phyloP scores from a whole-genome alignment of 352 stramenopile genomes.

The Pythium rishiriense region DNA sequence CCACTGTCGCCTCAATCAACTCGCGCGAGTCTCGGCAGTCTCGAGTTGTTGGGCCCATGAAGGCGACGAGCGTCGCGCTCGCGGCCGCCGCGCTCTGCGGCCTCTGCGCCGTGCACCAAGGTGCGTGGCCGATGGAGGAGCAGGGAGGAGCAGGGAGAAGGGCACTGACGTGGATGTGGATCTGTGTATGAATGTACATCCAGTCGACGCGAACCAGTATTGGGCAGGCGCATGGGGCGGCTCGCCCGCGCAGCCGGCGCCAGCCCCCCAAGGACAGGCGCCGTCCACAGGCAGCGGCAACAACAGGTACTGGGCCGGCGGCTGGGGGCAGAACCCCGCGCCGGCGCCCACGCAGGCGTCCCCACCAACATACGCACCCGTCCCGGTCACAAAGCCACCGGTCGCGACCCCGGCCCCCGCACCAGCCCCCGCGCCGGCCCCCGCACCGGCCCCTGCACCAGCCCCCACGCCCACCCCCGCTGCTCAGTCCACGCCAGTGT shows the following conservation, averaged over 20 bases:
- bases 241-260: not conserved
- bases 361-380: not conserved
- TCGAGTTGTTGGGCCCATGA: not conserved
- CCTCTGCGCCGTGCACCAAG: not conserved
- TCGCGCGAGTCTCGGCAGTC: not conserved
- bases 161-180: not conserved
- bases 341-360: not conserved
- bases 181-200: not conserved
- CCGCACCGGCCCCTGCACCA: not conserved
- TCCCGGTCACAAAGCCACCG: not conserved
- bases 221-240: constrained; percentile 10
- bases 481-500: no score
- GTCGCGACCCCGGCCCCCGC: no score
- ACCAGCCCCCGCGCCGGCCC: not conserved
- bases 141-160: no score
- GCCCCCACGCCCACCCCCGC: no score
- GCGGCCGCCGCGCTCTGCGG: not conserved
- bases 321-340: constrained; percentile 5
- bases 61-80: not conserved
- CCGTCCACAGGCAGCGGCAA: not conserved
- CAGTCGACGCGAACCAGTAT: constrained; percentile 13
- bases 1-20: not conserved
- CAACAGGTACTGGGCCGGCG: constrained; percentile 1
- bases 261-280: not conserved
- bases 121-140: no score